Evolutionary conservation across 2,329 filamentous ascomycete species (phyloP).

Genomic region (Sporothrix protearum): DNA sequence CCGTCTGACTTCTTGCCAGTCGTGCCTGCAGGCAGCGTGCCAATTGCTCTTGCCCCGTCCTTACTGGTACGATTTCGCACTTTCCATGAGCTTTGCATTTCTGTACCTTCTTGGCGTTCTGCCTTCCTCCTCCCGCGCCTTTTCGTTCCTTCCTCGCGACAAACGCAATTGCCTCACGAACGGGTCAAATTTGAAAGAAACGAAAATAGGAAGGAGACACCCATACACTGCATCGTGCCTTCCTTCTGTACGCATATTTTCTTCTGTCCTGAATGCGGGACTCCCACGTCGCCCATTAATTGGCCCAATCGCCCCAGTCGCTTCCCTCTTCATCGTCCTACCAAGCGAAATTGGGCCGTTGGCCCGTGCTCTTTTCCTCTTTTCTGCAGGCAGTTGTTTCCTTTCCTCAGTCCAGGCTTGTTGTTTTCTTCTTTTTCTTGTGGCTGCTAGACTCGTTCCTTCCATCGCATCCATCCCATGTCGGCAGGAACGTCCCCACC

Average conservation of each 20-base stretch:
- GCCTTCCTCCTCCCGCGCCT: not conserved
- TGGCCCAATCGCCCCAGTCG: not conserved
- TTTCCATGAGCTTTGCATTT: not conserved
- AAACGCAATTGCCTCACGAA: not conserved
- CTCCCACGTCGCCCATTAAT: not conserved
- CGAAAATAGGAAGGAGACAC: not conserved
- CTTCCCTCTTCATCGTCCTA: conserved; percentile 12
- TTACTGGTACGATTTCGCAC: not conserved
- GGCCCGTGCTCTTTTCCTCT: conserved; percentile 1
- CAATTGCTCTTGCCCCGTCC: not conserved
- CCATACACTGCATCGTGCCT: not conserved
- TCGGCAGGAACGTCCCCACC: conserved; percentile 11
- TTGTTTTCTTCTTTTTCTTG: not conserved
- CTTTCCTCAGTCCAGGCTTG: too few species aligned
- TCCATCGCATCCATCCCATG: conserved; percentile 12
- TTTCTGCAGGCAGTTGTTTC: not conserved
- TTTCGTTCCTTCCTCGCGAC: not conserved
- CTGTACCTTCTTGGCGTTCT: conserved; percentile 5
- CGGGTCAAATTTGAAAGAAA: not conserved
- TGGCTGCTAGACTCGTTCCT: not conserved
- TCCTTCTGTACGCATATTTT: conserved; percentile 5
- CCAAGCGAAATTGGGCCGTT: conserved; percentile 18
- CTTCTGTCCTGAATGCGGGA: not conserved
- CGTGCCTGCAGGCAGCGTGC: conserved; percentile 1
- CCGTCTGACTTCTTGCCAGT: not conserved